phyloP scores from a whole-genome alignment of 345 rosid species.

The Populus tremula region DNA sequence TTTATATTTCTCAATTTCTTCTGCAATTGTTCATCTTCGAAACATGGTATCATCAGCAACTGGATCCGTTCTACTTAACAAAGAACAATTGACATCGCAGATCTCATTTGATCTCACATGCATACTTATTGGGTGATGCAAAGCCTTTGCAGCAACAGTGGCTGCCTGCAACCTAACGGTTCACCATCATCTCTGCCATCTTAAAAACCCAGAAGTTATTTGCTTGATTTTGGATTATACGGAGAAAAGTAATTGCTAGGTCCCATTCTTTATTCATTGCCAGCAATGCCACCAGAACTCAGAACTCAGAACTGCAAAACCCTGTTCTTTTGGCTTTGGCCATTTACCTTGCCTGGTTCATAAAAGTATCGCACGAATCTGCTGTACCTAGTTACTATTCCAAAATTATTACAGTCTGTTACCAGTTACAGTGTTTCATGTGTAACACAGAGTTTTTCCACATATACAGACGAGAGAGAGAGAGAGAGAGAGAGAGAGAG shows the following conservation, averaged over 20 bases:
- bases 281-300: not conserved
- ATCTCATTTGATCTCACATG: too few relatives aligned
- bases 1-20: too few relatives aligned
- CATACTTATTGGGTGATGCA: not conserved
- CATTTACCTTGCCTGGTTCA: not conserved
- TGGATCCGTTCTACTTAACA: too few relatives aligned
- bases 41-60: too few relatives aligned
- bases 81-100: too few relatives aligned
- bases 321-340: conserved; percentile 1
- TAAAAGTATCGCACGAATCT: not conserved
- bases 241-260: not conserved
- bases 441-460: not conserved
- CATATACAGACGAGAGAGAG: not conserved
- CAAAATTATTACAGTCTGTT: not conserved
- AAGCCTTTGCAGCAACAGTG: not conserved
- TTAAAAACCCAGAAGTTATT: too few relatives aligned
- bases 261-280: not conserved
- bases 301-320: not conserved
- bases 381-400: not conserved
- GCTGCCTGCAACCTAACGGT: conserved; percentile 1
- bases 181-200: not conserved
- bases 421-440: not conserved
- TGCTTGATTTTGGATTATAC: not conserved
- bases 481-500: too few relatives aligned
- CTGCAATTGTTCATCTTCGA: too few relatives aligned